Conservation (phyloP, 1,284 basidiomycete genomes). For the Hemileia vastatrix region DNA sequence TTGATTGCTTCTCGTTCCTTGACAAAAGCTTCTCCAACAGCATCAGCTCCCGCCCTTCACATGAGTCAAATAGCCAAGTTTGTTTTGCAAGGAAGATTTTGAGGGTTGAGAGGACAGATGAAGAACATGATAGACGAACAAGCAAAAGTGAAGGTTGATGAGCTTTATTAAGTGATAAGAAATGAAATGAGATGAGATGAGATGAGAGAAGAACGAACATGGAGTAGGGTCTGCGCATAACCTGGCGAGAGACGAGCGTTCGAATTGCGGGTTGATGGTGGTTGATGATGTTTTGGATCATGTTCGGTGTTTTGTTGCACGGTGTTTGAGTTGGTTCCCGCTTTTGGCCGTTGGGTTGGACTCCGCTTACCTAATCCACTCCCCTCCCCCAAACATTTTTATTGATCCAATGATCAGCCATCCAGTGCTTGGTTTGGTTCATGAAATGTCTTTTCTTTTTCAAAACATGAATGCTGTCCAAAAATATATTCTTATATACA, state of each 20-base stretch:
- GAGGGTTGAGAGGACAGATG: background rate
- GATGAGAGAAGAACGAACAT: background rate
- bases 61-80: background rate
- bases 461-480: too few species aligned
- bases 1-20: conserved; percentile 21
- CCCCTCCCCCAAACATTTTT: too few species aligned
- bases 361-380: too few species aligned
- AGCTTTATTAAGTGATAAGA: background rate
- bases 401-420: too few species aligned
- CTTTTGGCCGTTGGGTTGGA: too few species aligned
- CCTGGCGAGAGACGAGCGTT: background rate
- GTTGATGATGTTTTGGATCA: too few species aligned
- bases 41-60: conserved; percentile 8
- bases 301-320: too few species aligned
- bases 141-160: background rate
- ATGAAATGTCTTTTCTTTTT: too few species aligned
- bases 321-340: too few species aligned
- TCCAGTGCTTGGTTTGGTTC: too few species aligned
- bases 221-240: background rate
- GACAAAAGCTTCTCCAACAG: conserved; percentile 18
- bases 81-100: background rate
- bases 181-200: background rate
- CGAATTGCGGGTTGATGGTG: conserved; percentile 6
- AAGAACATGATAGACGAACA: background rate
- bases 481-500: too few species aligned